A percentile compares a stretch with the other conserved stretches of the same genome.
These are phyloP conservation scores for Gelatoporia subvermispora DNA, from an alignment of 768 basidiomycete species.

Conservation along the genomic window DNA sequence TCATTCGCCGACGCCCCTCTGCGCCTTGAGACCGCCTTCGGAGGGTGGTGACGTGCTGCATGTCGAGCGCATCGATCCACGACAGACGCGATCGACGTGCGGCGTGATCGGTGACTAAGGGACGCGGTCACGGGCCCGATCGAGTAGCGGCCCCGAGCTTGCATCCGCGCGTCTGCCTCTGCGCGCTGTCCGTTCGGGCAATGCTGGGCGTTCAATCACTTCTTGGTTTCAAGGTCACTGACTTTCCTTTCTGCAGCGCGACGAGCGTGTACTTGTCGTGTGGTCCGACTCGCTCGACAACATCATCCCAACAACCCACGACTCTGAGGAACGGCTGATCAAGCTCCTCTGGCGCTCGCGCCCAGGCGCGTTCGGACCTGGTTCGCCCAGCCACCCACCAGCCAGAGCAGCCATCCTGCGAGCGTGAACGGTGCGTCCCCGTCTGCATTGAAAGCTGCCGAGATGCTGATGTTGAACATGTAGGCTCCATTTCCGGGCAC, in stretches of 20 bases:
- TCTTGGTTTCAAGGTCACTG: no score
- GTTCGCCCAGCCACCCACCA: conserved; percentile 26
- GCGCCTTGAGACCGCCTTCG: no score
- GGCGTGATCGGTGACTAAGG: neutral
- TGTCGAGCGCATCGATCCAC: neutral
- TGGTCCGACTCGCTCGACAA: conserved; percentile 80
- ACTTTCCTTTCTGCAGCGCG: conserved; percentile 45
- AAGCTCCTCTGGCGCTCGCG: conserved; percentile 48
- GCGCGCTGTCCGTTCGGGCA: no score
- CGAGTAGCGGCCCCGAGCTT: neutral
- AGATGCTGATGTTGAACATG: conserved; percentile 3
- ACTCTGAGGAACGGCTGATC: conserved; percentile 56
- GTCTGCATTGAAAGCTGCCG: neutral
- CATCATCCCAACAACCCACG: conserved; percentile 54
- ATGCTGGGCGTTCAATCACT: no score
- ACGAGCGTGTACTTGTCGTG: conserved; percentile 79
- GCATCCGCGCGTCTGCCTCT: neutral
- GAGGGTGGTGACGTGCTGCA: no score
- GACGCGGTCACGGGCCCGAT: neutral
- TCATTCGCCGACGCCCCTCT: no score
- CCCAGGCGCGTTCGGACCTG: conserved; percentile 18
- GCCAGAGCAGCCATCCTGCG: conserved; percentile 16
- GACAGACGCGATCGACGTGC: neutral
- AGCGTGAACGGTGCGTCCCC: conserved; percentile 14
- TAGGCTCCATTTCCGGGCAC: conserved; percentile 35